These are phyloP conservation scores for Aureococcus anophagefferens DNA, from an alignment of 108 stramenopile species.

Conservation along the genomic window DNA sequence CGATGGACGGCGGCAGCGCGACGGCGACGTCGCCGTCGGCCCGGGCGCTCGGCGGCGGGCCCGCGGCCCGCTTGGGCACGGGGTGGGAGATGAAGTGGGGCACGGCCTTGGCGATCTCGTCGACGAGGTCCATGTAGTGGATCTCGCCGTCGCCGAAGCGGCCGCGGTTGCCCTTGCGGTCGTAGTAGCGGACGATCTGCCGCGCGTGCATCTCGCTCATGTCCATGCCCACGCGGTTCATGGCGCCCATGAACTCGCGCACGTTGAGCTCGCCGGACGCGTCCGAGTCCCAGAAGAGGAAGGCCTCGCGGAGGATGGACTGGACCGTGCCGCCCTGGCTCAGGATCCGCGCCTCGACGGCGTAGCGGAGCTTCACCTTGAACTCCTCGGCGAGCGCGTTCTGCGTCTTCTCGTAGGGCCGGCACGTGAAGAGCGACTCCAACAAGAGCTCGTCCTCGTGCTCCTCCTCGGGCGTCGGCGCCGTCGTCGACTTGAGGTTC, in stretches of 20 bases:
- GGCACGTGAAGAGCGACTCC: neutral
- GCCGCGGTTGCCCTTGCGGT: neutral
- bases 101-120: constrained; percentile 17
- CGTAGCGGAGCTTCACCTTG: neutral
- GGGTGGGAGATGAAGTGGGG: constrained; percentile 8
- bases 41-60: too few species aligned
- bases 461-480: neutral
- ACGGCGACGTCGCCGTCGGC: too few species aligned
- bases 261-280: constrained; percentile 13
- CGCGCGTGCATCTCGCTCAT: constrained; percentile 12
- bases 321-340: constrained; percentile 16
- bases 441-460: neutral
- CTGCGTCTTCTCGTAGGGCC: neutral
- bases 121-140: constrained; percentile 14
- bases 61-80: too few species aligned
- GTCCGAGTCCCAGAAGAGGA: constrained; percentile 21
- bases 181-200: constrained; percentile 13
- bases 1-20: too few species aligned
- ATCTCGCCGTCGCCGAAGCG: constrained; percentile 11
- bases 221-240: constrained; percentile 4
- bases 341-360: constrained; percentile 20
- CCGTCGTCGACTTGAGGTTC: neutral
- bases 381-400: neutral
- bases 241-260: constrained; percentile 13
- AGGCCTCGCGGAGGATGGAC: constrained; percentile 16